Conservation (phyloP, 768 basidiomycete species). For the Rubroboletus pulcherrimus region DNA sequence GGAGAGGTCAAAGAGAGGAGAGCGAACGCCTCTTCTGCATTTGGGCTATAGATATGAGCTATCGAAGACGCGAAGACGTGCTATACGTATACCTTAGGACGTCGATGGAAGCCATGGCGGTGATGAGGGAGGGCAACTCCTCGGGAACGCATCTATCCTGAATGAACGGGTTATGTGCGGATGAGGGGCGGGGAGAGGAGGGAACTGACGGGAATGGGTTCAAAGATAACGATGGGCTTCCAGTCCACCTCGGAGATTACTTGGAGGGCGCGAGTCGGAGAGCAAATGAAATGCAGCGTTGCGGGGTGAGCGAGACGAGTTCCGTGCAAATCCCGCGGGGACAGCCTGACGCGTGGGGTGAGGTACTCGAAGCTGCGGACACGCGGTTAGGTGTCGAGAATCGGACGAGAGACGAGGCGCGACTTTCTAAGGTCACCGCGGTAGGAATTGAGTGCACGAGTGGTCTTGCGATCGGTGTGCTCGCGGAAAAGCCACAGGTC, state of each 20-base stretch:
- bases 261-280: conserved; percentile 62
- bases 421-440: conserved; percentile 70
- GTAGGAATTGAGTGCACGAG: conserved; percentile 72
- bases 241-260: conserved; percentile 71
- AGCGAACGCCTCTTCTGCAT: conserved; percentile 77
- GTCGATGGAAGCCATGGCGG: conserved; percentile 54
- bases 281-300: conserved; percentile 81
- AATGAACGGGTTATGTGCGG: not conserved
- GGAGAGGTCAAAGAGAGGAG: conserved; percentile 53
- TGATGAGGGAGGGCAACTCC: conserved; percentile 64
- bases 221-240: conserved; percentile 70
- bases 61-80: not conserved
- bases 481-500: conserved; percentile 80
- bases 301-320: conserved; percentile 50
- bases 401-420: conserved; percentile 6
- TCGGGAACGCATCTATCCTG: conserved; percentile 78
- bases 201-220: conserved; percentile 76
- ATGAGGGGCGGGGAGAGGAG: not conserved
- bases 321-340: conserved; percentile 60
- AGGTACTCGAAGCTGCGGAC: conserved; percentile 69
- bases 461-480: conserved; percentile 53
- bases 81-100: conserved; percentile 57
- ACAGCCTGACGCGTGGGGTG: conserved; percentile 66
- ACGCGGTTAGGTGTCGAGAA: conserved; percentile 9
- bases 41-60: conserved; percentile 52